Evolutionary conservation across 805 yeast species (phyloP), one percentile per base, ranked within the genome.

Genomic region (Candida taoyuanica): DNA sequence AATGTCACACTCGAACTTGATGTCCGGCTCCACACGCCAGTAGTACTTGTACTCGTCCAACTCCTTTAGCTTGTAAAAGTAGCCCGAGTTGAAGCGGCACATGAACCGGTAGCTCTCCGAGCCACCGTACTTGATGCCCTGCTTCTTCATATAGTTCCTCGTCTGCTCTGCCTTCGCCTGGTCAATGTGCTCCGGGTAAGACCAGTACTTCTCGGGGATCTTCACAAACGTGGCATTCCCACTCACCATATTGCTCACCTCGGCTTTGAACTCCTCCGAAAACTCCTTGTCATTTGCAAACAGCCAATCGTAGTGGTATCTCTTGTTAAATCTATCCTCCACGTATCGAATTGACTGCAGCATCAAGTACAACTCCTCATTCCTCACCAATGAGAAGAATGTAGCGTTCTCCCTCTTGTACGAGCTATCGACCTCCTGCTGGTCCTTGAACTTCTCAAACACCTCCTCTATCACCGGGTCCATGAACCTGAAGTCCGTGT

Each of bases 1-100:
- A 17, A 80, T 62, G 56, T 81, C 81, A 64, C 91, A 83, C 46
- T 57, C 68, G 37, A 77, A 63, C 33, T 68, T 63, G 35, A 79
- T 75, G 34, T 78, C 81, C 11, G 88, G 87, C 60, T 82, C 91
- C 29, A 83, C 81, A 42, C 91, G 67, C 91, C 89, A 82, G 55
- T 77, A 81, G 56, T 77, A 85, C 31, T 71, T 74, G 59, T 80
- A 81, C n/a, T 70, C 66, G 36, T 63, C 56, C 58, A 85, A 58
- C 34, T 78, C 62, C 34, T 72, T 71, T 53, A 81, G 82, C 36
- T 73, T 63, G 59, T 71, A 80, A 60, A 85, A 81, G 48, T 79
- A 81, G 2, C 71, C 71, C 13, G 68, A 62, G 42, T 64, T 64
- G 41, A 56, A 65, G 31, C 71, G 63, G 42, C 71, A 43, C 95